These are phyloP conservation scores for Ambrosia artemisiifolia DNA, from an alignment of 129 eudicot species.

Conservation along the genomic window DNA sequence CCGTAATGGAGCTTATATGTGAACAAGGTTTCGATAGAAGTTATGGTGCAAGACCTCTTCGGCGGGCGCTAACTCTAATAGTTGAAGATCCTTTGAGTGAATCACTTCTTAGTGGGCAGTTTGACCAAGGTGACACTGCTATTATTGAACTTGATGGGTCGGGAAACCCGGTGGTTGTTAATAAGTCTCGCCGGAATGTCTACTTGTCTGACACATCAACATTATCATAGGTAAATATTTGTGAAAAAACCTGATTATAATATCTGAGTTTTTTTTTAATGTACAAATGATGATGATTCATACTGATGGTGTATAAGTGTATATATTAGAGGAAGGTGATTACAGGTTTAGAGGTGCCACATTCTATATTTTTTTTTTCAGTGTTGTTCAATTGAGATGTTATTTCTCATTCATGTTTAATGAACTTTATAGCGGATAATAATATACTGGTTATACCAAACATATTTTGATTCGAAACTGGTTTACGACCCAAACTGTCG, in stretches of 20 bases:
- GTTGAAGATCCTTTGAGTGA: conserved; percentile 77
- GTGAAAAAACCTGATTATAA: conserved; percentile 9
- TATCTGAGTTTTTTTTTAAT: neutral
- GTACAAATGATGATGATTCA: conserved; percentile 28
- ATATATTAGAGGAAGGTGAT: conserved; percentile 32
- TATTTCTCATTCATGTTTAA: conserved; percentile 7
- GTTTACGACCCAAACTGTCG: neutral
- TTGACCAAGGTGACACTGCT: conserved; percentile 60
- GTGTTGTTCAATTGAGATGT: conserved; percentile 12
- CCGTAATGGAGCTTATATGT: conserved; percentile 71
- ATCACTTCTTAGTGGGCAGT: conserved; percentile 60
- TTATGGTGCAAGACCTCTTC: conserved; percentile 86
- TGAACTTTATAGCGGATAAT: neutral
- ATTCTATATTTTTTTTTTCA: conserved; percentile 14
- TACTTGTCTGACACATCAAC: conserved; percentile 58
- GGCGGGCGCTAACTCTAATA: conserved; percentile 71
- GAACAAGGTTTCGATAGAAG: conserved; percentile 72
- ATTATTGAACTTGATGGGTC: conserved; percentile 60
- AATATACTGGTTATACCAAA: neutral
- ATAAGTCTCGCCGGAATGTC: conserved; percentile 42
- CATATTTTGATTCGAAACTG: neutral
- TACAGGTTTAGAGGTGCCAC: conserved; percentile 21
- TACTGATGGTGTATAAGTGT: conserved; percentile 29
- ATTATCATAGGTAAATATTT: conserved; percentile 39
- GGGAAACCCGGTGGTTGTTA: conserved; percentile 68